Evolutionary conservation across 805 yeast species (phyloP).

Genomic region (Yarrowia divulgata): DNA sequence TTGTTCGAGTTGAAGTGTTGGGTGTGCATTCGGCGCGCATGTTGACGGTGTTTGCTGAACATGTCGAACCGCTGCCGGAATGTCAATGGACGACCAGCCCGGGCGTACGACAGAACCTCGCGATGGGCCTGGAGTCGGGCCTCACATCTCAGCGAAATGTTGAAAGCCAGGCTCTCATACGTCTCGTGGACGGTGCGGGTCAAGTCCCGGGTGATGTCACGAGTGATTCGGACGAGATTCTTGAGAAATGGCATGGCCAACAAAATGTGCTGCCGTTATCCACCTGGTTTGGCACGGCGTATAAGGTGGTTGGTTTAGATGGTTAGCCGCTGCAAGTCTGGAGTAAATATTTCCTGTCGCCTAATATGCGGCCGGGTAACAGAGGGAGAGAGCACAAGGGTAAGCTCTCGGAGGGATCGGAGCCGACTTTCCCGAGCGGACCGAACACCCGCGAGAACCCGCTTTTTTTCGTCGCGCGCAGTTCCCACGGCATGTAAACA

Average conservation of each 20-base stretch:
- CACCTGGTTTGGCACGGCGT: background rate
- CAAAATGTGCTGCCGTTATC: background rate
- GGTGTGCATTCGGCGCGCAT: slow-evolving; percentile 20
- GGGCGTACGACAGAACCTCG: background rate
- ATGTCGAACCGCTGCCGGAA: slow-evolving; percentile 24
- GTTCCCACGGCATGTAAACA: background rate
- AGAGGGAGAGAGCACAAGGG: background rate
- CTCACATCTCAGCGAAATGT: slow-evolving; percentile 14
- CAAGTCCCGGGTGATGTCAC: slow-evolving; percentile 24
- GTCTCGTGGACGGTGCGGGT: slow-evolving; percentile 29
- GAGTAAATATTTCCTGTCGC: background rate
- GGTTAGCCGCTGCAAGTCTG: too few species aligned
- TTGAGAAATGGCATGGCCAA: slow-evolving; percentile 35
- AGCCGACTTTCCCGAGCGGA: slow-evolving; percentile 2
- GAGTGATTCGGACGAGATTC: slow-evolving; percentile 17
- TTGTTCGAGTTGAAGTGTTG: slow-evolving; percentile 28
- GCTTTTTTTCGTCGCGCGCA: background rate
- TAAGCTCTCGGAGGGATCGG: slow-evolving; percentile 17
- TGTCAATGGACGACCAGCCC: slow-evolving; percentile 22
- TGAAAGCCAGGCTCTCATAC: slow-evolving; percentile 19
- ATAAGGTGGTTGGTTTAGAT: background rate
- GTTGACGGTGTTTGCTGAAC: slow-evolving; percentile 17
- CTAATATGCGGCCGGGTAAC: slow-evolving; percentile 33
- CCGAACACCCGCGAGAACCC: background rate
- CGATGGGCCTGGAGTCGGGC: slow-evolving; percentile 27